Evolutionary conservation across 2,329 filamentous ascomycete genomes (phyloP).

Genomic region (Aureobasidium lini): DNA sequence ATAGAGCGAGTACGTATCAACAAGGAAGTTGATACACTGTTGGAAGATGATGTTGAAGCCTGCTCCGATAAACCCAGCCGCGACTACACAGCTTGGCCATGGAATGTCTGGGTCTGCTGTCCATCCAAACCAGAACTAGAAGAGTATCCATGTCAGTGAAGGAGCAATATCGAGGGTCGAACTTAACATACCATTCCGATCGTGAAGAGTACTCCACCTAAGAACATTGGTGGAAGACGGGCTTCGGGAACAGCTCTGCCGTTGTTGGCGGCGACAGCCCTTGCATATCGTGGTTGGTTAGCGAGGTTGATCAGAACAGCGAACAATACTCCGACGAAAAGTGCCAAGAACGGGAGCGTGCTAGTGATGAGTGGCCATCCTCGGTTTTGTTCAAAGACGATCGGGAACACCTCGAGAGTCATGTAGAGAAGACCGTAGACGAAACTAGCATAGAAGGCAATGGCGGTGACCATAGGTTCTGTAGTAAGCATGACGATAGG

Average conservation of each 20-base stretch:
- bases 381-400: slow-evolving; percentile 39
- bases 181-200: slow-evolving; percentile 21
- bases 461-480: slow-evolving; percentile 41
- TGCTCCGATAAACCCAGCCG: slow-evolving; percentile 37
- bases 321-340: slow-evolving; percentile 38
- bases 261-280: slow-evolving; percentile 30
- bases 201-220: slow-evolving; percentile 38
- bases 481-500: slow-evolving; percentile 39
- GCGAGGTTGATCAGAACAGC: slow-evolving; percentile 36
- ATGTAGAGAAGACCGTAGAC: slow-evolving; percentile 43
- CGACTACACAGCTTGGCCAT: slow-evolving; percentile 36
- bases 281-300: slow-evolving; percentile 34
- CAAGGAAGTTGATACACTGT: slow-evolving; percentile 41
- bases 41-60: slow-evolving; percentile 43
- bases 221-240: slow-evolving; percentile 37
- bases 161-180: too few species aligned
- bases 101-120: slow-evolving; percentile 31
- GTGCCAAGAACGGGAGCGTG: slow-evolving; percentile 39
- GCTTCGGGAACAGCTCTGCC: slow-evolving; percentile 30
- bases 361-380: slow-evolving; percentile 36
- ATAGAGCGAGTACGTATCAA: slow-evolving; percentile 35
- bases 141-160: too few species aligned
- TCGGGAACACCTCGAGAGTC: slow-evolving; percentile 41
- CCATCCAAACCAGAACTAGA: slow-evolving; percentile 39
- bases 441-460: slow-evolving; percentile 40